A percentile compares a stretch with the other conserved stretches of the same genome.
phyloP scores from a whole-genome alignment of 352 stramenopile species.

The Pythium oligandrum region DNA sequence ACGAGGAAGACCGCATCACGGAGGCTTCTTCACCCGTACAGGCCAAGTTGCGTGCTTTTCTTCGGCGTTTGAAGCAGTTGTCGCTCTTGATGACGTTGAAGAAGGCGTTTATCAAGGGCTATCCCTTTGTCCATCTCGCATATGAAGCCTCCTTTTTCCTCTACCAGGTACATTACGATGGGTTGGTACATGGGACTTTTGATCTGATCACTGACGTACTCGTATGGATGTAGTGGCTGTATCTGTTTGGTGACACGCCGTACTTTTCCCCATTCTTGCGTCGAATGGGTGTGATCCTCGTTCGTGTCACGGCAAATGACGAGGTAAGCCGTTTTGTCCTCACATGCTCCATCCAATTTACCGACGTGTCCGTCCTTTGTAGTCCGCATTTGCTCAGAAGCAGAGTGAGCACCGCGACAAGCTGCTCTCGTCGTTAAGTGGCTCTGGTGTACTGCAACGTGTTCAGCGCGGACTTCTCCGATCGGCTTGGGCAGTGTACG shows the following conservation, averaged over 20 bases:
- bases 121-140: constrained; percentile 72
- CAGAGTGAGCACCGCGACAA: constrained; percentile 48
- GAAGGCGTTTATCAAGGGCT: constrained; percentile 53
- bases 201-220: background rate
- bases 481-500: constrained; percentile 57
- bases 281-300: constrained; percentile 65
- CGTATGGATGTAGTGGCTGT: constrained; percentile 50
- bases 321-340: constrained; percentile 27
- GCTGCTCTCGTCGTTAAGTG: constrained; percentile 41
- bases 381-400: constrained; percentile 50
- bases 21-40: constrained; percentile 1
- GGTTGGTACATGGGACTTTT: no score
- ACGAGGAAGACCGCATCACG: constrained; percentile 2
- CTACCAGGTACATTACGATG: constrained; percentile 41
- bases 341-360: no score
- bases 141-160: constrained; percentile 82
- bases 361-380: background rate
- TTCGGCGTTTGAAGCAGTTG: constrained; percentile 42
- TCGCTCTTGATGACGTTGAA: constrained; percentile 45
- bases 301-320: constrained; percentile 65
- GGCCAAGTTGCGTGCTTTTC: constrained; percentile 25
- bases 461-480: constrained; percentile 40
- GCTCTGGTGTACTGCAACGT: constrained; percentile 31
- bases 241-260: constrained; percentile 78
- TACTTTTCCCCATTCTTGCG: constrained; percentile 81